Percentiles rank a stretch among this genome's conserved stretches.
Conservation (phyloP, 768 basidiomycete genomes). For the Russula sp. region DNA sequence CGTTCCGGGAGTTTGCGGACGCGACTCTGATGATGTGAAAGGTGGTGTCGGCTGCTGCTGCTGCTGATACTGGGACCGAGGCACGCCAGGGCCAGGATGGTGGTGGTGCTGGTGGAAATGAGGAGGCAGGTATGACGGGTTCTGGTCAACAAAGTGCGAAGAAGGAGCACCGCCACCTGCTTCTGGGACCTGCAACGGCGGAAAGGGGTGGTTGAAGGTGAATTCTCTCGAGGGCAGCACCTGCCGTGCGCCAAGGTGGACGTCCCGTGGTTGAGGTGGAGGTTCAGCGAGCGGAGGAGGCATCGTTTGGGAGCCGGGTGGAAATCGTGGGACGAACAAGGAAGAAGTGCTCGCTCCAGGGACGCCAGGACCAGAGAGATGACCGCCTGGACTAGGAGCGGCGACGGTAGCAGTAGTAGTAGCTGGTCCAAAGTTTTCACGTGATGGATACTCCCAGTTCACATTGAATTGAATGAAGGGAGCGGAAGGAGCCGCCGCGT, state of each 20-base stretch:
- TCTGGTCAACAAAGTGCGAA: not conserved
- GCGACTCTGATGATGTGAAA: not conserved
- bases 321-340: conserved; percentile 1
- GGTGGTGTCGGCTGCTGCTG: not conserved
- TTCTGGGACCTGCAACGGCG: conserved; percentile 14
- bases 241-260: not conserved
- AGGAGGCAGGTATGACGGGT: too few species aligned
- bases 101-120: not conserved
- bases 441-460: not conserved
- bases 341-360: conserved; percentile 13
- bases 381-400: conserved; percentile 1
- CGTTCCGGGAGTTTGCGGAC: conserved; percentile 5
- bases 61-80: not conserved
- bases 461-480: conserved; percentile 8
- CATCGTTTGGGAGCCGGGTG: not conserved
- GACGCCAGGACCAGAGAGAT: conserved; percentile 20
- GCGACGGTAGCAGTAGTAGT: not conserved
- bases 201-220: conserved; percentile 16
- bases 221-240: conserved; percentile 9
- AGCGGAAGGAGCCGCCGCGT: not conserved
- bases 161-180: not conserved
- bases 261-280: not conserved
- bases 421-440: not conserved
- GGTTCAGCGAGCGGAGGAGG: not conserved
- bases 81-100: not conserved